Conservation (phyloP, 257 asterid species). For the Jaltomata sinuosa region DNA sequence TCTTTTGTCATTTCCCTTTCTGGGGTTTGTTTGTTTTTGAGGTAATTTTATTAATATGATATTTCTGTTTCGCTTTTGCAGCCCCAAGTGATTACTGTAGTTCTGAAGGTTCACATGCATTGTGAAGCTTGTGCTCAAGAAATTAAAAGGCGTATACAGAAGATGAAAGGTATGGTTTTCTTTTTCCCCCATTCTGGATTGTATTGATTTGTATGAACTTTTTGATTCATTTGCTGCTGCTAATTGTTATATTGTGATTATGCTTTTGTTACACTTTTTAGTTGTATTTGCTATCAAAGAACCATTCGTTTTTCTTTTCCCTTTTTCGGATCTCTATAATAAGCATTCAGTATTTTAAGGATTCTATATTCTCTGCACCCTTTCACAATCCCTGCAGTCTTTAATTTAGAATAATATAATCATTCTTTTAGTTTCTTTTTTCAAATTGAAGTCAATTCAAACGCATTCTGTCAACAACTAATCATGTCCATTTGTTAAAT, state of each 20-base stretch:
- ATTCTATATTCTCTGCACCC: slow-evolving; percentile 11
- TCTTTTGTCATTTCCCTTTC: background rate
- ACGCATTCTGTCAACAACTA: slow-evolving; percentile 14
- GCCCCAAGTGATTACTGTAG: slow-evolving; percentile 43
- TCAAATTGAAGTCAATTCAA: slow-evolving; percentile 6
- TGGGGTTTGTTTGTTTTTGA: background rate
- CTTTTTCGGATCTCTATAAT: slow-evolving; percentile 25
- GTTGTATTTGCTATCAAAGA: background rate
- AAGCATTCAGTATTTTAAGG: background rate
- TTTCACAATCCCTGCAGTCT: slow-evolving; percentile 23
- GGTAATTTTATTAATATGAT: slow-evolving; percentile 1
- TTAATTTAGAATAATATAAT: slow-evolving; percentile 8
- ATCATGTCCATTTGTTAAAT: background rate
- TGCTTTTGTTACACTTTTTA: slow-evolving; percentile 7
- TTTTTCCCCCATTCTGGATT: background rate
- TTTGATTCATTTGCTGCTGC: too few relatives aligned
- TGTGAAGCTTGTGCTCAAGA: slow-evolving; percentile 97
- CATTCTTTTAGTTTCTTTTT: slow-evolving; percentile 15
- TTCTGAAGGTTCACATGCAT: slow-evolving; percentile 87
- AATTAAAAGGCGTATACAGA: slow-evolving; percentile 67
- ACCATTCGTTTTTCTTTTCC: background rate
- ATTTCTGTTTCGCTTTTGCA: background rate
- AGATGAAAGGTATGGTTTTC: slow-evolving; percentile 50
- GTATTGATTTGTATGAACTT: background rate
- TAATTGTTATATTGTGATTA: slow-evolving; percentile 15